A percentile compares a stretch with the other conserved stretches of the same genome.
Evolutionary conservation across 495 filamentous ascomycete species (phyloP).

Genomic region (Aspergillus cristatus): DNA sequence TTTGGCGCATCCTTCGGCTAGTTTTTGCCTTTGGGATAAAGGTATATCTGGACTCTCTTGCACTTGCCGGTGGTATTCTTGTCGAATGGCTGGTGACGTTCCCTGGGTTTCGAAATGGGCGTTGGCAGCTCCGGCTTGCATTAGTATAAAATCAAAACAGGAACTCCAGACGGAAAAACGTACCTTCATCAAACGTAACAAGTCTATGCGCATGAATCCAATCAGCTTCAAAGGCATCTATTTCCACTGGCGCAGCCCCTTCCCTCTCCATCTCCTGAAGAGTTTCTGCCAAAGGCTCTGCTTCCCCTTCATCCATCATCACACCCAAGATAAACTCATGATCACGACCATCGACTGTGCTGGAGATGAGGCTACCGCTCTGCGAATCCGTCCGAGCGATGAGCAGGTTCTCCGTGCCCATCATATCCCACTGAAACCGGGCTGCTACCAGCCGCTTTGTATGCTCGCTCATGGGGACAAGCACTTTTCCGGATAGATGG

Average conservation of each 20-base stretch:
- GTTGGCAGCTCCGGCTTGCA: slow-evolving; percentile 49
- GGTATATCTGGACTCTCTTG: slow-evolving; percentile 58
- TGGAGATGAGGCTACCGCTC: slow-evolving; percentile 80
- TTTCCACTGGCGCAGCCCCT: slow-evolving; percentile 67
- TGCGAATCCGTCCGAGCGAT: slow-evolving; percentile 95
- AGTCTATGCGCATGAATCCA: slow-evolving; percentile 86
- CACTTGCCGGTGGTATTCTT: slow-evolving; percentile 53
- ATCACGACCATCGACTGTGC: slow-evolving; percentile 83
- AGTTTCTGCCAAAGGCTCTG: slow-evolving; percentile 73
- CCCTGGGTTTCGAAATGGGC: slow-evolving; percentile 58
- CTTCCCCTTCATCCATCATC: slow-evolving; percentile 52
- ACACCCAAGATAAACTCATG: slow-evolving; percentile 94
- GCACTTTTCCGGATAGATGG: slow-evolving; percentile 93
- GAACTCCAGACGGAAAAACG: no score
- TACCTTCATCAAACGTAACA: slow-evolving; percentile 81
- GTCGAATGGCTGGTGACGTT: slow-evolving; percentile 49
- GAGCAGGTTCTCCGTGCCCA: slow-evolving; percentile 88
- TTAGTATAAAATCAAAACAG: background rate
- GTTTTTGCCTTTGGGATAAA: slow-evolving; percentile 59
- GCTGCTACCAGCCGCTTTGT: slow-evolving; percentile 89
- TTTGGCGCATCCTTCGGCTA: slow-evolving; percentile 57
- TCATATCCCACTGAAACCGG: slow-evolving; percentile 95
- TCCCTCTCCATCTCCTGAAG: slow-evolving; percentile 80
- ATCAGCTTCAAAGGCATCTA: slow-evolving; percentile 71
- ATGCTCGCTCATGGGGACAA: slow-evolving; percentile 90